Evolutionary conservation across 148 eudicot genomes (phyloP).

Genomic region (Diospyros kaki): DNA sequence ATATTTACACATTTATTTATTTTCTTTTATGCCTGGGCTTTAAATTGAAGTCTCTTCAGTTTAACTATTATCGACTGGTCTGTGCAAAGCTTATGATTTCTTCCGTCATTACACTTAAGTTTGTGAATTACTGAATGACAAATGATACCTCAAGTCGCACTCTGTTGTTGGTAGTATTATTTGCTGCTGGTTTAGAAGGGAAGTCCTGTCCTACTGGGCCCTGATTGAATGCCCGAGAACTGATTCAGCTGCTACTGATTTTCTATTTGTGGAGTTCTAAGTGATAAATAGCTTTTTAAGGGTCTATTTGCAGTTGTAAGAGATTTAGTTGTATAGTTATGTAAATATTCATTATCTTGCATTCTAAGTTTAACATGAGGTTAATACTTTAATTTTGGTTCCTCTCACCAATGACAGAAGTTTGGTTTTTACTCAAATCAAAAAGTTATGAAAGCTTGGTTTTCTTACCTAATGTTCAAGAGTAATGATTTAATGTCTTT

Average conservation of each 20-base stretch:
- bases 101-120: not conserved
- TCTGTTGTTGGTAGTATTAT: not conserved
- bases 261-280: not conserved
- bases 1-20: not conserved
- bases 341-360: not conserved
- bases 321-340: not conserved
- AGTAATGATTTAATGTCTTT: too few relatives aligned
- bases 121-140: not conserved
- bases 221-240: not conserved
- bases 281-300: not conserved
- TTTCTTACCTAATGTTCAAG: too few relatives aligned
- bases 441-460: too few relatives aligned
- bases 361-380: not conserved
- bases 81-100: not conserved
- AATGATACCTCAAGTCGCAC: slow-evolving; percentile 1
- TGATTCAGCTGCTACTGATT: not conserved
- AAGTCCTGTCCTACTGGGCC: not conserved
- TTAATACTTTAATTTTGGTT: not conserved
- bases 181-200: not conserved
- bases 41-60: not conserved
- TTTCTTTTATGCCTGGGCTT: not conserved
- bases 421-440: not conserved
- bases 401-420: not conserved
- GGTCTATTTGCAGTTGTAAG: not conserved
- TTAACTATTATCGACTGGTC: not conserved